Base-by-base conservation (phyloP, 2,329 filamentous ascomycete species). In the Penicillium vulpinum region DNA sequence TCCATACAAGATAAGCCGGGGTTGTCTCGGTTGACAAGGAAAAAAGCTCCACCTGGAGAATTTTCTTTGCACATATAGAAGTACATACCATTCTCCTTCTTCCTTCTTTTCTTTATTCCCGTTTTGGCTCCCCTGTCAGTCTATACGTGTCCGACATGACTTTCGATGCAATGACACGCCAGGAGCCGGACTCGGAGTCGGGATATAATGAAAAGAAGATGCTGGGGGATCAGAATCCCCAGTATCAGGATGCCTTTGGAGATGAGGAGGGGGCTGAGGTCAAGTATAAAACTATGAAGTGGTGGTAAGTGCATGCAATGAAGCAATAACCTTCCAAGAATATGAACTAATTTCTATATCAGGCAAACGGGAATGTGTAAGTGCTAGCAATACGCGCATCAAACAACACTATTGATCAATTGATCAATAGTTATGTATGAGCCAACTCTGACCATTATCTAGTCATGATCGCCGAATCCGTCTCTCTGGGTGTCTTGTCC, bases 311-410 rank as follows among this genome's bases (percentile, higher is more conserved):
- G 2, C 21, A 29, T 24, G 22, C n/a, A 28, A 21, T 6, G 40
- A 22, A 31, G 28, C 18, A 33, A 9, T 7, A 15, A 46, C 29
- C 18, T n/a, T 9, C 4, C 4, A 15, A 18, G 28, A 24, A 28
- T 0, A 36, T 21, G 11, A 5, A 40, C 48, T 56, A 51, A 56
- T 28, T n/a, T 21, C 4, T 21, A 16, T 29, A 40, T 28, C 47
- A 63, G 61, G 61, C 62, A 65, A 62, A 51, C 62, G n/a, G 62
- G 62, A 61, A 64, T 64, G 63, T 64, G 61, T 65, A 51, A 56
- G 62, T 61, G 13, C n/a, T 40, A 21, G 13, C 18, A 33, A n/a
- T 9, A 15, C 16, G 13, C 24, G n/a, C 21, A 51, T n/a, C n/a
- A 10, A 16, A 13, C 28, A 18, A 10, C 24, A 4, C 9, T 33